Conservation (phyloP, 177 flowering plant genomes). For the Vitis hybrid region DNA sequence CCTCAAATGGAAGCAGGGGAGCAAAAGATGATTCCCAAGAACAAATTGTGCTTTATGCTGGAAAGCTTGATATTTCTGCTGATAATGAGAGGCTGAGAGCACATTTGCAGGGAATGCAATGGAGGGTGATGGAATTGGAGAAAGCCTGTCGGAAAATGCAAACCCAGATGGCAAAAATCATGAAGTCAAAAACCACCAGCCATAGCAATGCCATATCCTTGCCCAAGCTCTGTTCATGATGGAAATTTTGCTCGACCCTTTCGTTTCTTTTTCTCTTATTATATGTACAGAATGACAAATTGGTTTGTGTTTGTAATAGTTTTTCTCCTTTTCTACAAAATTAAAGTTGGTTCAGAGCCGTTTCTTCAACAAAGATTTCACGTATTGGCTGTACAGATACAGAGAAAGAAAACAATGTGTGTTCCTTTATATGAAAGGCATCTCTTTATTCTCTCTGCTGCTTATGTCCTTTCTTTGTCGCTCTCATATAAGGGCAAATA, state of each 20-base stretch:
- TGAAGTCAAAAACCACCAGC: conserved; percentile 53
- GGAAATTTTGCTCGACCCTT: conserved; percentile 9
- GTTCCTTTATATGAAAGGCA: conserved; percentile 5
- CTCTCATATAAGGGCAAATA: not conserved
- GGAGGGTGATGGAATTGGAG: conserved; percentile 86
- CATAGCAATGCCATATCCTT: conserved; percentile 47
- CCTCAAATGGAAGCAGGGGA: conserved; percentile 20
- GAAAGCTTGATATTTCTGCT: conserved; percentile 35
- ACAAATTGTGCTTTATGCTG: conserved; percentile 57
- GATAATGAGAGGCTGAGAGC: conserved; percentile 65
- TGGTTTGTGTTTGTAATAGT: conserved; percentile 3
- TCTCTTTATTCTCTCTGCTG: conserved; percentile 5
- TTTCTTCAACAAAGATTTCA: conserved; percentile 2
- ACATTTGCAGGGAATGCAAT: conserved; percentile 82
- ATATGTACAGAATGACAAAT: conserved; percentile 21
- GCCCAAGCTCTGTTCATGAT: conserved; percentile 85
- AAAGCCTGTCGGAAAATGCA: conserved; percentile 83
- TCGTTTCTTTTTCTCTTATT: not conserved
- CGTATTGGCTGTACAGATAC: conserved; percentile 19
- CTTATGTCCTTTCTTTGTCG: conserved; percentile 19
- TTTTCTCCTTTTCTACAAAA: conserved; percentile 15
- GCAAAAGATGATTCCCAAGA: conserved; percentile 25
- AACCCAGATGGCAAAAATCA: conserved; percentile 68
- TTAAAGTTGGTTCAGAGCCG: conserved; percentile 14
- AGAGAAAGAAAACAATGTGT: conserved; percentile 5